Evolutionary conservation across 2,329 filamentous ascomycete species (phyloP).

Genomic region (Knoxdaviesia capensis): DNA sequence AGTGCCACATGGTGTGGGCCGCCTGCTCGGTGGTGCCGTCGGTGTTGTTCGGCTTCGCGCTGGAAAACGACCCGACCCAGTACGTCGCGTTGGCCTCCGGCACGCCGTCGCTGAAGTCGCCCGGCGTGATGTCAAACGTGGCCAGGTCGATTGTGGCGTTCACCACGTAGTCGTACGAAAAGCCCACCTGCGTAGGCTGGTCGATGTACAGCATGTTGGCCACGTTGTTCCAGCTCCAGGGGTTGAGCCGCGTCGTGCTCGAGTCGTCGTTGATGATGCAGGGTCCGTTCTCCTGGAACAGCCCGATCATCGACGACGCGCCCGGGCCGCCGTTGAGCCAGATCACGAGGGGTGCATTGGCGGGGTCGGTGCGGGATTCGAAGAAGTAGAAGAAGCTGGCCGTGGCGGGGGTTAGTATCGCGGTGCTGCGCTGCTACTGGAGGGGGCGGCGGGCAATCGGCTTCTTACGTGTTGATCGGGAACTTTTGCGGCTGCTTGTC

Average conservation of each 20-base stretch:
- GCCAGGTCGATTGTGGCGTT: slow-evolving; percentile 37
- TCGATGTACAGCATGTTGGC: slow-evolving; percentile 36
- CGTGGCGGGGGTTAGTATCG: no score
- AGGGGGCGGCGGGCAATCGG: no score
- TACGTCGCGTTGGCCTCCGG: slow-evolving; percentile 17
- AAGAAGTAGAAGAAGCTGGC: no score
- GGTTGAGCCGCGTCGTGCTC: slow-evolving; percentile 33
- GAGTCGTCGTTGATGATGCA: slow-evolving; percentile 28
- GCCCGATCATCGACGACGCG: slow-evolving; percentile 40
- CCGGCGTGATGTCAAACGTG: slow-evolving; percentile 17
- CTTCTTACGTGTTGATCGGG: slow-evolving; percentile 7
- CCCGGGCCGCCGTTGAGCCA: slow-evolving; percentile 52
- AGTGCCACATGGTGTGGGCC: slow-evolving; percentile 43
- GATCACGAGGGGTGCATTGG: slow-evolving; percentile 13
- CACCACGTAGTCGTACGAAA: slow-evolving; percentile 43
- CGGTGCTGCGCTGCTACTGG: no score
- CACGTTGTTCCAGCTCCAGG: slow-evolving; percentile 44
- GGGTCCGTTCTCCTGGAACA: slow-evolving; percentile 40
- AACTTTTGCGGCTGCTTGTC: slow-evolving; percentile 4
- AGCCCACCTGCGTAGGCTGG: slow-evolving; percentile 48
- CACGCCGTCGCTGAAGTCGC: slow-evolving; percentile 16
- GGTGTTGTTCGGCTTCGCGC: slow-evolving; percentile 16
- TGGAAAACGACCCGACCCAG: slow-evolving; percentile 14
- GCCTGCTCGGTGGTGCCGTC: slow-evolving; percentile 35
- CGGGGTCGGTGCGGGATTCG: neutral